Evolutionary conservation across 2,329 filamentous ascomycete genomes (phyloP), one percentile per base, ranked within the genome.

Genomic region (Paraconiothyrium sp.): DNA sequence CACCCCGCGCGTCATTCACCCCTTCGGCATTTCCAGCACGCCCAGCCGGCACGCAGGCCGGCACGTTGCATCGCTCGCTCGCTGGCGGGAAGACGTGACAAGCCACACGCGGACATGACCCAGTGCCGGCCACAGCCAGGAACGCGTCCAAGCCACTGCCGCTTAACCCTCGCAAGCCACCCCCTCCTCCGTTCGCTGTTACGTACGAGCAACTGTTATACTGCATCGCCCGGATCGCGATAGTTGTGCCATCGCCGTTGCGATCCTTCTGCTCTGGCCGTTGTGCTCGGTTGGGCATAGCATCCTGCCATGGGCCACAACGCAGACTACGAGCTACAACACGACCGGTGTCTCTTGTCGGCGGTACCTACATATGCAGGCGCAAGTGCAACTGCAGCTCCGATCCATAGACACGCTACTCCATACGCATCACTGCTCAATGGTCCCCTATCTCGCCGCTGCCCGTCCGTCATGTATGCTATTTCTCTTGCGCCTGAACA

Each of bases 191-290:
- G 39, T 44, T 27, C 58, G 43, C 30, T 57, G 59, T 69, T 69
- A 69, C 67, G 67, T 69, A 67, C 67, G 34, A 64, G 55, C 58
- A 67, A 67, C 67, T 59, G 57, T 59, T 20, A 3, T 51, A 24
- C 37, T 47, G 54, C 39, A 64, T 64, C 63, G 59, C 65, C 62
- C 61, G 62, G 43, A 51, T 39, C 24, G 35, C 46, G 43, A 50
- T 20, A 59, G 20, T 46, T 39, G 47, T 51, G 41, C 44, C 20
- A 20, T 20, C 20, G 20, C 20, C 20, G 20, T 20, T 43, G 35
- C 32, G 43, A 61, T 39, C 46, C 37, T 51, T 41, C 35, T 13
- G 16, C 43, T 49, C 54, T 54, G 65, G 51, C 60, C 62, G 60
- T 57, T 37, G 20, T 48, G 46, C 30, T 35, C 16, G 48, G 11